Percentiles rank a stretch among this genome's conserved stretches.
Conservation (phyloP, 2,329 filamentous ascomycete species). For the Alternaria sp. region DNA sequence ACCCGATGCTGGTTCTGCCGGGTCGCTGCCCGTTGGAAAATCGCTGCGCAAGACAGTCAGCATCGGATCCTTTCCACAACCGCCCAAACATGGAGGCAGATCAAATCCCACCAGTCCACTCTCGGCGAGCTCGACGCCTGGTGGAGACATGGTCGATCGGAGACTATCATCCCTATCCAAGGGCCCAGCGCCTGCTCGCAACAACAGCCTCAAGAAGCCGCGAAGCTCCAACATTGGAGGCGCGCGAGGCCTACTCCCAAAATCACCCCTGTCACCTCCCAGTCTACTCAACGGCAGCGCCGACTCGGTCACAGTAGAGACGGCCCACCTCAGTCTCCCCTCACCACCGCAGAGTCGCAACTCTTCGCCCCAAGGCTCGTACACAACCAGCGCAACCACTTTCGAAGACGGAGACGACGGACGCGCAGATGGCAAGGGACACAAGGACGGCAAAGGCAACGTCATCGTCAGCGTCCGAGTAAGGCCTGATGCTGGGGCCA, state of each 20-base stretch:
- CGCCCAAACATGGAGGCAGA: conserved; percentile 70
- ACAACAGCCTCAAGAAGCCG: conserved; percentile 58
- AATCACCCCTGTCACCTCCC: conserved; percentile 63
- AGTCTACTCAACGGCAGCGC: conserved; percentile 81
- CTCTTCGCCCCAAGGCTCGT: conserved; percentile 91
- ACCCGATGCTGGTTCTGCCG: conserved; percentile 52
- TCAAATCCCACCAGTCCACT: conserved; percentile 62
- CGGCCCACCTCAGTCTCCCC: conserved; percentile 73
- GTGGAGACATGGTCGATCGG: conserved; percentile 45
- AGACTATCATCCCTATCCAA: conserved; percentile 42
- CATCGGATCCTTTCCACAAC: conserved; percentile 92
- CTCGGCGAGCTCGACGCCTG: conserved; percentile 58
- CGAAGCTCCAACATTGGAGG: conserved; percentile 52
- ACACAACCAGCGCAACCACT: conserved; percentile 85
- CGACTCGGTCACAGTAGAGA: conserved; percentile 76
- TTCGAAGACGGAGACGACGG: conserved; percentile 80
- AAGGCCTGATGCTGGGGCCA: conserved; percentile 77
- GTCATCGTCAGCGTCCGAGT: conserved; percentile 95
- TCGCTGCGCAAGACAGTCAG: conserved; percentile 86
- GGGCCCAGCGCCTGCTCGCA: conserved; percentile 40
- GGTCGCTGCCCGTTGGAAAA: conserved; percentile 61
- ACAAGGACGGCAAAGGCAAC: conserved; percentile 85
- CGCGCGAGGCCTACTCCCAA: conserved; percentile 42
- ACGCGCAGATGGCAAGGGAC: conserved; percentile 53
- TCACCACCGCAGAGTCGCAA: conserved; percentile 89